Conservation (phyloP, 371 early-diverging fungal species). For the Syncephalastrum racemosum region DNA sequence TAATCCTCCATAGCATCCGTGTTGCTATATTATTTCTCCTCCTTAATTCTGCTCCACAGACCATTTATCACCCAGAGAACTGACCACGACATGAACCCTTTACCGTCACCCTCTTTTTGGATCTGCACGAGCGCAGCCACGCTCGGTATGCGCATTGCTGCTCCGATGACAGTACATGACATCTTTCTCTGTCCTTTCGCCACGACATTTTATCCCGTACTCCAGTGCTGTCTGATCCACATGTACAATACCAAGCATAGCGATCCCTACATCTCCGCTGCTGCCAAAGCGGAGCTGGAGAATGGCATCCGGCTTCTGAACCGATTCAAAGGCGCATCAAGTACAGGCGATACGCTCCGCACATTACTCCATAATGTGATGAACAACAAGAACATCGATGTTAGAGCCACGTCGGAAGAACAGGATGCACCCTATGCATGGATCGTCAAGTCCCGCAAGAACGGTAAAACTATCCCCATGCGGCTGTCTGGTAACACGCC, state of each 20-base stretch:
- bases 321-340: slow-evolving; percentile 31
- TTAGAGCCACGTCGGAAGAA: slow-evolving; percentile 14
- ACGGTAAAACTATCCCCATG: background rate
- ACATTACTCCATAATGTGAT: slow-evolving; percentile 31
- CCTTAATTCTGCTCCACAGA: slow-evolving; percentile 43
- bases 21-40: slow-evolving; percentile 40
- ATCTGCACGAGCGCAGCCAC: slow-evolving; percentile 50
- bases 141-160: slow-evolving; percentile 38
- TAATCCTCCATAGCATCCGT: slow-evolving; percentile 26
- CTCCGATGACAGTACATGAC: slow-evolving; percentile 32
- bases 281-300: slow-evolving; percentile 38
- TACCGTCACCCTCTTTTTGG: slow-evolving; percentile 34
- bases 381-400: slow-evolving; percentile 38
- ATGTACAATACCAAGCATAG: slow-evolving; percentile 46
- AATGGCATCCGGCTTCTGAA: slow-evolving; percentile 32
- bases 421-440: slow-evolving; percentile 4
- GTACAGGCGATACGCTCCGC: slow-evolving; percentile 31
- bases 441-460: no score
- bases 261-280: slow-evolving; percentile 32
- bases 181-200: slow-evolving; percentile 47
- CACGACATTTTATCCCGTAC: slow-evolving; percentile 42
- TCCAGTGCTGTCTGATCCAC: slow-evolving; percentile 46
- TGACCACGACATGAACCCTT: no score
- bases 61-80: slow-evolving; percentile 36
- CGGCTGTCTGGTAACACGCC: slow-evolving; percentile 1